These are phyloP conservation scores for Boletus reticuloceps DNA, from an alignment of 768 basidiomycete species.

Conservation along the genomic window DNA sequence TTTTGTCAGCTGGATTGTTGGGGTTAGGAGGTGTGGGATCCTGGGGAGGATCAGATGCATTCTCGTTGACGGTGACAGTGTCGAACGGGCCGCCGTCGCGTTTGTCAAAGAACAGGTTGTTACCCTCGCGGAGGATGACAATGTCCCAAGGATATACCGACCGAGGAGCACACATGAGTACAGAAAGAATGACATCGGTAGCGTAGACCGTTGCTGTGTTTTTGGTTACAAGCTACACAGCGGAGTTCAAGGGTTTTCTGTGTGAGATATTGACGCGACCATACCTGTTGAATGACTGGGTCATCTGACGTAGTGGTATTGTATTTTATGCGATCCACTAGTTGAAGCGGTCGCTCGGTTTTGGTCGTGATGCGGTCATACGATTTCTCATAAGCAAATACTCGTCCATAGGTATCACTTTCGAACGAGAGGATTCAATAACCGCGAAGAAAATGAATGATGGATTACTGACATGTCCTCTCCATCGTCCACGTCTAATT, in stretches of 20 bases:
- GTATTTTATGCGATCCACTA: slow-evolving; percentile 93
- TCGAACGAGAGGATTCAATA: slow-evolving; percentile 5
- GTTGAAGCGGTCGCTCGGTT: slow-evolving; percentile 85
- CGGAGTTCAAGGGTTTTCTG: slow-evolving; percentile 3
- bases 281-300: slow-evolving; percentile 89
- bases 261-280: slow-evolving; percentile 4
- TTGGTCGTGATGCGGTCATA: slow-evolving; percentile 97
- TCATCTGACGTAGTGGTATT: slow-evolving; percentile 98
- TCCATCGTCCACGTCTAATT: slow-evolving; percentile 90
- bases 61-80: slow-evolving; percentile 98
- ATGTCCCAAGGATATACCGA: slow-evolving; percentile 99
- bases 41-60: slow-evolving; percentile 90
- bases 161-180: slow-evolving; percentile 93
- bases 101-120: slow-evolving; percentile 95
- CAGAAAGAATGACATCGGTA: slow-evolving; percentile 92
- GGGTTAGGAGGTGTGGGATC: slow-evolving; percentile 78
- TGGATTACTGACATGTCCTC: slow-evolving; percentile 74
- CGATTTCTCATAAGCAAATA: slow-evolving; percentile 90
- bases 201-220: slow-evolving; percentile 86
- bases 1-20: slow-evolving; percentile 71
- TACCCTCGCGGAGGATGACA: slow-evolving; percentile 89
- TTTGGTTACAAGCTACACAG: slow-evolving; percentile 69
- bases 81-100: slow-evolving; percentile 97
- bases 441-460: not conserved
- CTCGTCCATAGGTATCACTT: slow-evolving; percentile 84